phyloP scores from a whole-genome alignment of 768 basidiomycete genomes.

The Grammothele lineata region DNA sequence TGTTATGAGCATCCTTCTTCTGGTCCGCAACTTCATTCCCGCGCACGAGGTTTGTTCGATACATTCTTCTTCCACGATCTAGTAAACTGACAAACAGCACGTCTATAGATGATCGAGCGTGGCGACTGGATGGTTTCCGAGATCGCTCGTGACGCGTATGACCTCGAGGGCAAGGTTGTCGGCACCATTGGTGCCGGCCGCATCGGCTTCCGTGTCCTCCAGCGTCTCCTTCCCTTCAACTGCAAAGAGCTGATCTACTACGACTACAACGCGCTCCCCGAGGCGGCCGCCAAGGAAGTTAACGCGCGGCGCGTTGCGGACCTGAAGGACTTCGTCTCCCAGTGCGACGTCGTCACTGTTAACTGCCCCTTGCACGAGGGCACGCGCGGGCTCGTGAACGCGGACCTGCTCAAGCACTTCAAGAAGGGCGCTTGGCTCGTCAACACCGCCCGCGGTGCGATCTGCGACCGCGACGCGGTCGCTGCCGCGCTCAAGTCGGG shows the following conservation, averaged over 20 bases:
- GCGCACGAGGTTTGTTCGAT: conserved; percentile 64
- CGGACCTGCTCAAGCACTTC: conserved; percentile 79
- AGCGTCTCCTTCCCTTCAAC: conserved; percentile 78
- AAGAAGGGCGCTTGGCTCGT: conserved; percentile 92
- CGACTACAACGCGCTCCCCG: conserved; percentile 73
- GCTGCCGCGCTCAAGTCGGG: conserved; percentile 73
- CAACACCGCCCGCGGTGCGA: conserved; percentile 91
- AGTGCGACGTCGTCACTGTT: conserved; percentile 79
- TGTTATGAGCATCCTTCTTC: conserved; percentile 83
- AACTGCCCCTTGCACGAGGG: conserved; percentile 88
- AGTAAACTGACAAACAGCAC: neutral
- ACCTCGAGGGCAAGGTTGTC: conserved; percentile 87
- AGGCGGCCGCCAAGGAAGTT: conserved; percentile 63
- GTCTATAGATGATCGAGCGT: conserved; percentile 64
- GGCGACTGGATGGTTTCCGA: conserved; percentile 88
- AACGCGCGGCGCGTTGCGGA: conserved; percentile 72
- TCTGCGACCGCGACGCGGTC: conserved; percentile 81
- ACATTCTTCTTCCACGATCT: neutral
- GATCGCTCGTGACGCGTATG: conserved; percentile 78
- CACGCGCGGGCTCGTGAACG: conserved; percentile 75
- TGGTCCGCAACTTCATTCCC: conserved; percentile 87
- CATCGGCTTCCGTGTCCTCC: conserved; percentile 85
- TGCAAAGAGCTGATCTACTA: conserved; percentile 90
- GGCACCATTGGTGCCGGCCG: conserved; percentile 81
- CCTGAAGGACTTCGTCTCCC: conserved; percentile 56